Percentiles rank a stretch among this genome's conserved stretches.
Evolutionary conservation across 1,284 basidiomycete species (phyloP).

Genomic region (Tylopilus sp.): DNA sequence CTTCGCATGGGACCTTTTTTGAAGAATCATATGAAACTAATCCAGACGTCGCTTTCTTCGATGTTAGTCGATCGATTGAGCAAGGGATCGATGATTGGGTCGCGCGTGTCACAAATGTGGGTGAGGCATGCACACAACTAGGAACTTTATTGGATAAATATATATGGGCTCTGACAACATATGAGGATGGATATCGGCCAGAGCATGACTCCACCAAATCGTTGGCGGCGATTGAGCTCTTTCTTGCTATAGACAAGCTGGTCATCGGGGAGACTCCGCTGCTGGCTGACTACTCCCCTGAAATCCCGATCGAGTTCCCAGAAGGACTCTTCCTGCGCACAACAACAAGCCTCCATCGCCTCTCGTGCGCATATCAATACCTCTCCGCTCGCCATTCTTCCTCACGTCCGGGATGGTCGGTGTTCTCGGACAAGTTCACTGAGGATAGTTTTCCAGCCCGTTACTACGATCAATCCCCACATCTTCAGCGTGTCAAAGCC

Average conservation of each 20-base stretch:
- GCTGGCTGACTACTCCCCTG: slow-evolving; percentile 56
- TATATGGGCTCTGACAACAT: background rate
- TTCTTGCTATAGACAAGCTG: slow-evolving; percentile 56
- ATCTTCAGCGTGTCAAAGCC: slow-evolving; percentile 34
- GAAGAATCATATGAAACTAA: slow-evolving; percentile 10
- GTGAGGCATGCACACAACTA: background rate
- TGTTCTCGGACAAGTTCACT: slow-evolving; percentile 31
- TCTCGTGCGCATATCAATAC: slow-evolving; percentile 42
- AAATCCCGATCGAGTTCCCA: slow-evolving; percentile 49
- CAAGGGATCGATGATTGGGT: slow-evolving; percentile 44
- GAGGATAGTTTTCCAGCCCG: slow-evolving; percentile 41
- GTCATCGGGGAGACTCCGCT: slow-evolving; percentile 46
- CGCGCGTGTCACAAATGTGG: slow-evolving; percentile 11
- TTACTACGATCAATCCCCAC: slow-evolving; percentile 35
- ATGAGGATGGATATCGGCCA: too few relatives aligned
- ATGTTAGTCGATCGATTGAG: slow-evolving; percentile 46
- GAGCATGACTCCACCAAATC: slow-evolving; percentile 51
- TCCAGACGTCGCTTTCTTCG: slow-evolving; percentile 35
- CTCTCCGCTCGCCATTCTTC: slow-evolving; percentile 39
- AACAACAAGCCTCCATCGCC: slow-evolving; percentile 36
- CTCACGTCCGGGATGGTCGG: slow-evolving; percentile 18
- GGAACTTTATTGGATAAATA: slow-evolving; percentile 41
- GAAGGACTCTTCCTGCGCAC: slow-evolving; percentile 52
- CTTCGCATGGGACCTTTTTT: slow-evolving; percentile 23
- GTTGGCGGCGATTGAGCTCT: slow-evolving; percentile 55